A percentile compares a stretch with the other conserved stretches of the same genome.
phyloP scores from a whole-genome alignment of 106 monocot species.

The Dendrobium chrysotoxum region DNA sequence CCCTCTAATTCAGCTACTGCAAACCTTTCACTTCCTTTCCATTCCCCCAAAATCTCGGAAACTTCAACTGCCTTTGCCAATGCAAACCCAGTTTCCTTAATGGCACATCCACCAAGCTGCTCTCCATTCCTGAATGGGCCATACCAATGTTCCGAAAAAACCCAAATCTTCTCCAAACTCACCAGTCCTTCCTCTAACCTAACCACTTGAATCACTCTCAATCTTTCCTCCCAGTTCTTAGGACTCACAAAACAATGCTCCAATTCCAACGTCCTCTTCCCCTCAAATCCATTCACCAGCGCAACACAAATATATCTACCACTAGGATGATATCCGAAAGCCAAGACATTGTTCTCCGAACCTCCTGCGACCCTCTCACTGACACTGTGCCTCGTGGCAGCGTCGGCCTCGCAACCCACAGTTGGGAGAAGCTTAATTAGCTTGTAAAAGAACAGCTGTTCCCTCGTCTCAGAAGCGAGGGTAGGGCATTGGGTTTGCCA shows the following conservation, averaged over 20 bases:
- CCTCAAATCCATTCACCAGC: constrained; percentile 23
- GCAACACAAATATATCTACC: constrained; percentile 66
- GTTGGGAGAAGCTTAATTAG: constrained; percentile 81
- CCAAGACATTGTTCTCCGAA: constrained; percentile 13
- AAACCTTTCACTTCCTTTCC: constrained; percentile 29
- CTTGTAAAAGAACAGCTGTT: constrained; percentile 43
- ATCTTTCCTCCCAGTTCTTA: constrained; percentile 38
- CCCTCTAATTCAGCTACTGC: constrained; percentile 23
- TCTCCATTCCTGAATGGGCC: constrained; percentile 85
- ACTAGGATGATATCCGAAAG: constrained; percentile 40
- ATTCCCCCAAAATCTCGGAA: constrained; percentile 46
- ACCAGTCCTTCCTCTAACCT: constrained; percentile 25
- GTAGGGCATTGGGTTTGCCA: constrained; percentile 99
- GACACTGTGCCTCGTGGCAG: constrained; percentile 62
- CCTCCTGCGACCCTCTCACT: constrained; percentile 42
- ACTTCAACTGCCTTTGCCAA: constrained; percentile 20
- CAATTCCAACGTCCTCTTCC: constrained; percentile 33
- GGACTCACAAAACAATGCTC: constrained; percentile 80
- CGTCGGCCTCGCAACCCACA: constrained; percentile 96
- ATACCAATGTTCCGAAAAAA: constrained; percentile 86
- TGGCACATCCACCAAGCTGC: constrained; percentile 76
- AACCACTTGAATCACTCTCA: constrained; percentile 54
- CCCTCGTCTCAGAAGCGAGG: constrained; percentile 43
- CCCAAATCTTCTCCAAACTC: constrained; percentile 44
- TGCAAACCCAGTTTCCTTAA: constrained; percentile 78